These are phyloP conservation scores for Arthroderma sp. DNA, from an alignment of 2,329 filamentous ascomycete species.

Conservation along the genomic window DNA sequence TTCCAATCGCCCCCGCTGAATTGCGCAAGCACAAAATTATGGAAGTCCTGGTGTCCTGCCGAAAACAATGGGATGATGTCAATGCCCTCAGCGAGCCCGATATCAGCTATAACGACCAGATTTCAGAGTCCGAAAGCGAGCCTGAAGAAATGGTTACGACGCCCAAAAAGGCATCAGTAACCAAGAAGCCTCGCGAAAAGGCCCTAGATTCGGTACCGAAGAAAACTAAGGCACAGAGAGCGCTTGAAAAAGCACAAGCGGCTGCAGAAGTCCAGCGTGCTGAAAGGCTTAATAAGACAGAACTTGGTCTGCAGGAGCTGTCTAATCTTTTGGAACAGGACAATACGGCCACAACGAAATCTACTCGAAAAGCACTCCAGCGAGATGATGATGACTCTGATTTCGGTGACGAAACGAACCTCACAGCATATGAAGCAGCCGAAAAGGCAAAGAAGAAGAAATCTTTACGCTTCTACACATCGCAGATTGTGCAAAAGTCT, in stretches of 20 bases:
- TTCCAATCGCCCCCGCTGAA: conserved; percentile 60
- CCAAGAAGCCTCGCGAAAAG: conserved; percentile 16
- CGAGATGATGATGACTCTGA: conserved; percentile 55
- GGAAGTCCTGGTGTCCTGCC: conserved; percentile 66
- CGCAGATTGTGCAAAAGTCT: conserved; percentile 87
- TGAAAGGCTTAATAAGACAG: conserved; percentile 41
- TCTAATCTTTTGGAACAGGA: conserved; percentile 43
- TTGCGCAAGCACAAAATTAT: conserved; percentile 85
- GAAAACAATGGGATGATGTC: conserved; percentile 65
- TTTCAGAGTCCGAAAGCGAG: neutral
- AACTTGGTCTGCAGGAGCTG: conserved; percentile 62
- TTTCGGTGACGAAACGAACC: conserved; percentile 75
- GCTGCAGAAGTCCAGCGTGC: conserved; percentile 41
- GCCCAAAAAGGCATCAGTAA: conserved; percentile 12
- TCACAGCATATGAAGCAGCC: conserved; percentile 65
- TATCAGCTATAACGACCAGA: conserved; percentile 6
- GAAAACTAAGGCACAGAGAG: conserved; percentile 36
- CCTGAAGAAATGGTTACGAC: conserved; percentile 10
- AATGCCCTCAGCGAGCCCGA: neutral
- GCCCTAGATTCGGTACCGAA: conserved; percentile 19
- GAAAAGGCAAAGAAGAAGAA: conserved; percentile 87
- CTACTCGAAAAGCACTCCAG: conserved; percentile 19
- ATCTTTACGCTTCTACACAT: conserved; percentile 92
- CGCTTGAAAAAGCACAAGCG: conserved; percentile 40
- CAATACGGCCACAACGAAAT: conserved; percentile 33